phyloP scores from a whole-genome alignment of 805 yeast genomes.

The Myxozyma melibiosi region DNA sequence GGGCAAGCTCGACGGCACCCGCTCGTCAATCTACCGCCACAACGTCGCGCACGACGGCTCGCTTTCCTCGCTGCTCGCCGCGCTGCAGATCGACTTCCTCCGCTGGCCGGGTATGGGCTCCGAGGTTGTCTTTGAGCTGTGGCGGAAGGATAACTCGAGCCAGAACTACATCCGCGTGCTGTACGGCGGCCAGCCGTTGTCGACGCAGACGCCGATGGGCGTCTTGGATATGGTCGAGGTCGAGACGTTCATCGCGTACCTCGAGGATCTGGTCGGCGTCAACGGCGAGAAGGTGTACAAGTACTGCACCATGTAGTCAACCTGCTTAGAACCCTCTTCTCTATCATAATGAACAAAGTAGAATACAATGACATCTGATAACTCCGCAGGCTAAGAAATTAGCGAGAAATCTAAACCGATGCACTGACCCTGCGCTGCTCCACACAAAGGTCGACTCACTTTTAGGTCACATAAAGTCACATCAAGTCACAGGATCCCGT shows the following conservation, averaged over 20 bases:
- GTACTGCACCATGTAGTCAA: constrained; percentile 12
- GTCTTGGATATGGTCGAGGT: constrained; percentile 20
- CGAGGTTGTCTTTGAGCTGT: constrained; percentile 47
- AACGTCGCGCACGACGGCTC: constrained; percentile 51
- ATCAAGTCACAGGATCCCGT: too few species aligned
- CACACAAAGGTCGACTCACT: not conserved
- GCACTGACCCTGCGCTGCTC: too few species aligned
- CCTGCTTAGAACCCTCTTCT: too few species aligned
- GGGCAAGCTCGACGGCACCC: constrained; percentile 40
- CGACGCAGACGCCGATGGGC: constrained; percentile 21
- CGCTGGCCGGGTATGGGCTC: constrained; percentile 57
- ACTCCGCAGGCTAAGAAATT: too few species aligned
- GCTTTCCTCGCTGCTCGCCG: constrained; percentile 43
- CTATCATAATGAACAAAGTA: not conserved
- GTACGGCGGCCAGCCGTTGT: constrained; percentile 41
- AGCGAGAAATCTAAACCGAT: too few species aligned
- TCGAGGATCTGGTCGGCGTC: constrained; percentile 16
- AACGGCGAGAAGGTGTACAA: constrained; percentile 11
- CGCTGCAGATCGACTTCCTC: constrained; percentile 43
- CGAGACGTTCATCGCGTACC: constrained; percentile 17
- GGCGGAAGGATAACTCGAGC: constrained; percentile 36
- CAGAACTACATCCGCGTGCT: constrained; percentile 44
- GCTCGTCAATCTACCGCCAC: constrained; percentile 44
- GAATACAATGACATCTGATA: not conserved
- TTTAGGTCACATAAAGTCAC: too few species aligned